Base-by-base conservation (phyloP, 78 protist species). In the Dictyostelium brefeldianum region DNA sequence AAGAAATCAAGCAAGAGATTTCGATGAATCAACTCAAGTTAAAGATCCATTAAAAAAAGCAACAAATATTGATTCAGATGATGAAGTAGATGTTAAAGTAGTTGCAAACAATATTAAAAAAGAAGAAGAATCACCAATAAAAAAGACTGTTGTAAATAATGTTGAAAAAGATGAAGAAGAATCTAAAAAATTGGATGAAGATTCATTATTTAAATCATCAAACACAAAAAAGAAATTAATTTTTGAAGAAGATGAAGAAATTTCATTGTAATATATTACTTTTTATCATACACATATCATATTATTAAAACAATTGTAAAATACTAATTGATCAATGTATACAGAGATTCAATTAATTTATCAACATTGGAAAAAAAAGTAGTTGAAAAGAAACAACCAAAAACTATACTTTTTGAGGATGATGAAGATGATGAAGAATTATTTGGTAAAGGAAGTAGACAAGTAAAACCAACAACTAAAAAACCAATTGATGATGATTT, bases 241-340 rank as follows among this genome's bases (percentile, higher is more conserved):
- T 15, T 87, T 87, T 77, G 92, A 87, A 64, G 59, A 74, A 18
- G 92, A 87, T 50, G 78, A 77, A 22, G 75, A 87, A 17, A 56
- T 75, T 20, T 74, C 77, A 64, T 64, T 87, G 89, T 81, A 81
- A n/a, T 22, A 5, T 17, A 36, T 1, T 36, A 36, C 43, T 36
- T 36, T 36, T 36, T n/a, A n/a, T n/a, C n/a, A 0, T 47, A 73
- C 10, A 59, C 7, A 62, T 62, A 43, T 46, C 11, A 14, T 17
- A 43, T 6, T 17, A 27, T n/a, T n/a, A n/a, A n/a, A 17, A 7
- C 2, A 6, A 2, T 22, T 10, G 51, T 43, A 8, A 5, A 8
- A 71, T 31, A n/a, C 78, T 71, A 71, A 71, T 43, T 22, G 10
- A 17, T 17, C 47, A 31, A 5, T 25, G 0, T 75, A 47, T 4